These are phyloP conservation scores for Microsporum audouinii DNA, from an alignment of 2,329 filamentous ascomycete species.

Conservation along the genomic window DNA sequence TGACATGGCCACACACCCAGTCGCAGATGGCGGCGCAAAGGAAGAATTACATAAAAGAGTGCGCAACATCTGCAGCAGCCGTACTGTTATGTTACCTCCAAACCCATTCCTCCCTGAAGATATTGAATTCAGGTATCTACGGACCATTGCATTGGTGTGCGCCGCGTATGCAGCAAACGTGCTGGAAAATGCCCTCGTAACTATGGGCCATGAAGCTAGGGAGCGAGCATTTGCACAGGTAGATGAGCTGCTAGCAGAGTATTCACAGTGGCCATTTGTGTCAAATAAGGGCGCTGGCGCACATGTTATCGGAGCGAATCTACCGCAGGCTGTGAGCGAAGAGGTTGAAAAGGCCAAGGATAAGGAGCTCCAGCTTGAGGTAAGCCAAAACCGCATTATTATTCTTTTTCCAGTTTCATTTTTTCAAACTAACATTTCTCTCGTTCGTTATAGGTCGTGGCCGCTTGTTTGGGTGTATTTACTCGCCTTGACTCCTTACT, in stretches of 20 bases:
- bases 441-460: constrained; percentile 51
- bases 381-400: constrained; percentile 37
- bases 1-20: constrained; percentile 98
- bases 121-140: constrained; percentile 83
- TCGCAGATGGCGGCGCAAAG: constrained; percentile 91
- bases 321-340: constrained; percentile 76
- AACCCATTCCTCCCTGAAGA: constrained; percentile 88
- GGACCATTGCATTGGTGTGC: constrained; percentile 93
- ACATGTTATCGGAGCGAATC: constrained; percentile 80
- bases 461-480: constrained; percentile 93
- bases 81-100: constrained; percentile 77
- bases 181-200: constrained; percentile 90
- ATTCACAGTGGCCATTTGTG: constrained; percentile 94
- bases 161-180: constrained; percentile 97
- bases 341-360: constrained; percentile 81
- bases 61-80: constrained; percentile 80
- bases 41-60: constrained; percentile 92
- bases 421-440: constrained; percentile 18
- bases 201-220: constrained; percentile 82
- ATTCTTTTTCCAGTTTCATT: not conserved
- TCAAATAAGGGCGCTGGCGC: constrained; percentile 61
- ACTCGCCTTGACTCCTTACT: constrained; percentile 92
- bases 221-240: constrained; percentile 95
- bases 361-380: constrained; percentile 91
- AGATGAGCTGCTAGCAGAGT: constrained; percentile 88